phyloP scores from a whole-genome alignment of 2,329 filamentous ascomycete species.

The Colletotrichum sansevieriae region DNA sequence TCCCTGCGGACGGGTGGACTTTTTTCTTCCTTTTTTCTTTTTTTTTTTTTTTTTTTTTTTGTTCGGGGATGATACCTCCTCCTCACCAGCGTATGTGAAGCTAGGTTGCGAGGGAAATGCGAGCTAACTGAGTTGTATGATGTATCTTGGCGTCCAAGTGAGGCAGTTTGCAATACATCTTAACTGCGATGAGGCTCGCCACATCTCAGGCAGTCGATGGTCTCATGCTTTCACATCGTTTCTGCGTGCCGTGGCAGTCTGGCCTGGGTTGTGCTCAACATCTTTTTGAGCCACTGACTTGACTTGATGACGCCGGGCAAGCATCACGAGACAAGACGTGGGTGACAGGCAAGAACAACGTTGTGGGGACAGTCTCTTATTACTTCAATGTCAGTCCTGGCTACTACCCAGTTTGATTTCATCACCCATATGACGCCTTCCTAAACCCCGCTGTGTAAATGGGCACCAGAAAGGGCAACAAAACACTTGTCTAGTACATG shows the following conservation, averaged over 20 bases:
- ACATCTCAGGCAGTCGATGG: no score
- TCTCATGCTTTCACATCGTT: no score
- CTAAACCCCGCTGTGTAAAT: not conserved
- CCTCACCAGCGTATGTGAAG: not conserved
- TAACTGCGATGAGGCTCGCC: no score
- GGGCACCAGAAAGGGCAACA: not conserved
- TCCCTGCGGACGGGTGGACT: no score
- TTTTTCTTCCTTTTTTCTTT: not conserved
- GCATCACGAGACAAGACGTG: no score
- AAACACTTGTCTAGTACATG: slow-evolving; percentile 14
- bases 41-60: slow-evolving; percentile 11
- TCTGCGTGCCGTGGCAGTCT: no score
- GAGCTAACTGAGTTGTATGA: slow-evolving; percentile 4
- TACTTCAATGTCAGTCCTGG: slow-evolving; percentile 12
- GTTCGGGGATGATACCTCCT: slow-evolving; percentile 41
- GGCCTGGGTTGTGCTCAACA: no score
- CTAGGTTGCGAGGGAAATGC: slow-evolving; percentile 22
- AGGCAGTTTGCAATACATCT: no score
- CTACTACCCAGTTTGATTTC: slow-evolving; percentile 5
- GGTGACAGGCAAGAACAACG: no score
- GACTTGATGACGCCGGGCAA: no score
- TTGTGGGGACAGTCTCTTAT: slow-evolving; percentile 13
- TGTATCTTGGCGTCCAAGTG: not conserved
- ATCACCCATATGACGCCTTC: slow-evolving; percentile 20
- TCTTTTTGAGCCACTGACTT: no score